Conservation (phyloP, 2,329 filamentous ascomycete species). For the Trichothecium roseum region DNA sequence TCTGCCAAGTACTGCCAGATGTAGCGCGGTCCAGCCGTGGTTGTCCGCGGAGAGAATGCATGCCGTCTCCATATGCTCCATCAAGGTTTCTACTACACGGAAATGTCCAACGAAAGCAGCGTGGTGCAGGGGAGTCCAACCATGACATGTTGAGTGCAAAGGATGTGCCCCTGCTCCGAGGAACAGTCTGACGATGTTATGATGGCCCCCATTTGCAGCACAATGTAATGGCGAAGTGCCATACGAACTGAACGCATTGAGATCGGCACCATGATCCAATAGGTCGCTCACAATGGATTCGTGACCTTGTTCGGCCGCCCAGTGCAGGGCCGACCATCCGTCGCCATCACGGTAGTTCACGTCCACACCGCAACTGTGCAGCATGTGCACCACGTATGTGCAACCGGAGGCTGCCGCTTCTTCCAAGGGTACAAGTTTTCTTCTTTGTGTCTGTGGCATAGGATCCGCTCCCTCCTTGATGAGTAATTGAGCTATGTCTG, state of each 20-base stretch:
- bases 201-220: slow-evolving; percentile 9
- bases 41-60: slow-evolving; percentile 12
- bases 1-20: slow-evolving; percentile 13
- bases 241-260: slow-evolving; percentile 8
- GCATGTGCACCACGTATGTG: too few species aligned
- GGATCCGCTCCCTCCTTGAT: not conserved
- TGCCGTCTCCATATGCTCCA: slow-evolving; percentile 11
- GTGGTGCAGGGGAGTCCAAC: slow-evolving; percentile 10
- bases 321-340: slow-evolving; percentile 10
- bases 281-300: slow-evolving; percentile 11
- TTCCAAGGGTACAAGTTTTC: not conserved
- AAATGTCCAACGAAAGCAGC: slow-evolving; percentile 14
- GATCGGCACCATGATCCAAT: slow-evolving; percentile 10
- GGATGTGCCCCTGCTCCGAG: slow-evolving; percentile 4
- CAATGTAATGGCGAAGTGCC: slow-evolving; percentile 12
- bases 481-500: not conserved
- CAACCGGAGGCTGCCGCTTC: slow-evolving; percentile 1
- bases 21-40: slow-evolving; percentile 15
- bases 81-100: slow-evolving; percentile 10
- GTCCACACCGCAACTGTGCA: too few species aligned
- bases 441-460: not conserved
- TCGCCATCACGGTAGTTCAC: slow-evolving; percentile 5
- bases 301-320: slow-evolving; percentile 12
- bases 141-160: slow-evolving; percentile 8
- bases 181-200: slow-evolving; percentile 6